These are phyloP conservation scores for Lasiodiplodia hormozganensis DNA, from an alignment of 2,329 filamentous ascomycete genomes.

Conservation along the genomic window DNA sequence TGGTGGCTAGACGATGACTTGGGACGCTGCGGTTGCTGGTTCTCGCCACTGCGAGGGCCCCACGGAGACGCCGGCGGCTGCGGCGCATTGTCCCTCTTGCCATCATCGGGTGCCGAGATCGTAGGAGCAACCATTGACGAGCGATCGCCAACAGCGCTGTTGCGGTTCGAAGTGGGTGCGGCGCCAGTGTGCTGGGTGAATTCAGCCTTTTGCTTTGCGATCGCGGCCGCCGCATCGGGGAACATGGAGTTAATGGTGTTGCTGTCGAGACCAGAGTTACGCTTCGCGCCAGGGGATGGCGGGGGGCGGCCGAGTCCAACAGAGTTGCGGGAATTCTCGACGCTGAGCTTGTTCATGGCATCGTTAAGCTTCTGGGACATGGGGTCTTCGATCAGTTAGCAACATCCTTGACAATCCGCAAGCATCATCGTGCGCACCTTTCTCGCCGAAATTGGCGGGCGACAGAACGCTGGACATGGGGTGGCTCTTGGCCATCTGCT, in stretches of 20 bases:
- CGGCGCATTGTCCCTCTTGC: conserved; percentile 65
- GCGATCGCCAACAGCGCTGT: conserved; percentile 82
- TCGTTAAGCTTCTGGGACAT: conserved; percentile 97
- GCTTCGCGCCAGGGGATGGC: conserved; percentile 79
- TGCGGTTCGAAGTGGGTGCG: conserved; percentile 87
- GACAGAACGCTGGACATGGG: conserved; percentile 96
- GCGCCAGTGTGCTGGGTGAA: conserved; percentile 95
- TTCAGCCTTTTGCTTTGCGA: conserved; percentile 96
- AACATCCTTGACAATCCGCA: neutral
- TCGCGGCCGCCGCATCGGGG: conserved; percentile 96
- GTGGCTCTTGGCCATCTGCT: conserved; percentile 98
- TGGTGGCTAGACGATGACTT: conserved; percentile 78
- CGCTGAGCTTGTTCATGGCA: conserved; percentile 93
- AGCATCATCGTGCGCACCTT: conserved; percentile 65
- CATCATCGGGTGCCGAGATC: conserved; percentile 73
- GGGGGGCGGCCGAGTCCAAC: conserved; percentile 75
- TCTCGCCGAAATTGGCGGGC: conserved; percentile 90
- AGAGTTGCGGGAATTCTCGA: conserved; percentile 86
- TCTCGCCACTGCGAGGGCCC: conserved; percentile 65
- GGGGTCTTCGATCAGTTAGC: conserved; percentile 68
- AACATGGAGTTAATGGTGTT: conserved; percentile 99
- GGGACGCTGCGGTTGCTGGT: conserved; percentile 65
- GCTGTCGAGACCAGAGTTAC: conserved; percentile 91
- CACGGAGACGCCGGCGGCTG: conserved; percentile 82
- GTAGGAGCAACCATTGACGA: conserved; percentile 76